Evolutionary conservation across 345 rosid genomes (phyloP).

Genomic region (Iberis pinnata): DNA sequence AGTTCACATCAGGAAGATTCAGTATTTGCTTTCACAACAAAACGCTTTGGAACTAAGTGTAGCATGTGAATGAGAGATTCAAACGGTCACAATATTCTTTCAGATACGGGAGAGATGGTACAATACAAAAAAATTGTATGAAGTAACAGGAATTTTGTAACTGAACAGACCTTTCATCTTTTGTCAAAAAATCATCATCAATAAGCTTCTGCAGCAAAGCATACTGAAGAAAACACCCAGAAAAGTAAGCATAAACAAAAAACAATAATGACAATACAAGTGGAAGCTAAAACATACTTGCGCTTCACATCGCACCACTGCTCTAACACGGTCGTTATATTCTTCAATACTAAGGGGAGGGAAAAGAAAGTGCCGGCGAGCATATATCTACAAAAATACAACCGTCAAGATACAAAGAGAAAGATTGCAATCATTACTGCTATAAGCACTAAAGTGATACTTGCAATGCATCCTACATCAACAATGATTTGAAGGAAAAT

Average conservation of each 20-base stretch:
- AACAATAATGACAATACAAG: background rate
- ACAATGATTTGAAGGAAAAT: too few relatives aligned
- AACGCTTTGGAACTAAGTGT: background rate
- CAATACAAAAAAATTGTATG: too few relatives aligned
- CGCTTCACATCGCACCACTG: conserved; percentile 87
- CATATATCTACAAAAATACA: conserved; percentile 62
- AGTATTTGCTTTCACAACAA: background rate
- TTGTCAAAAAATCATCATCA: conserved; percentile 48
- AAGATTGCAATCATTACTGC: background rate
- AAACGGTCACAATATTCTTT: background rate
- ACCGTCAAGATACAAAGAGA: background rate
- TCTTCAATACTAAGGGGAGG: conserved; percentile 80
- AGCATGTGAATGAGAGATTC: background rate
- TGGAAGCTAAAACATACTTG: conserved; percentile 40
- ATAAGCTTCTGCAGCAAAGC: conserved; percentile 77
- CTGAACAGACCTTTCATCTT: conserved; percentile 71
- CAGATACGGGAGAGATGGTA: too few relatives aligned
- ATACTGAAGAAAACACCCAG: conserved; percentile 40
- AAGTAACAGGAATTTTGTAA: background rate
- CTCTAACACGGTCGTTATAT: conserved; percentile 63
- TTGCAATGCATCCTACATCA: too few relatives aligned
- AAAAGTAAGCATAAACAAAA: conserved; percentile 1
- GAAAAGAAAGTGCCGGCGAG: conserved; percentile 76
- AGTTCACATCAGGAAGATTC: conserved; percentile 2
- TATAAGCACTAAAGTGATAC: too few relatives aligned